Conservation (phyloP, 1,139 yeast genomes). For the Hyphopichia wangnamkhiaoensis region DNA sequence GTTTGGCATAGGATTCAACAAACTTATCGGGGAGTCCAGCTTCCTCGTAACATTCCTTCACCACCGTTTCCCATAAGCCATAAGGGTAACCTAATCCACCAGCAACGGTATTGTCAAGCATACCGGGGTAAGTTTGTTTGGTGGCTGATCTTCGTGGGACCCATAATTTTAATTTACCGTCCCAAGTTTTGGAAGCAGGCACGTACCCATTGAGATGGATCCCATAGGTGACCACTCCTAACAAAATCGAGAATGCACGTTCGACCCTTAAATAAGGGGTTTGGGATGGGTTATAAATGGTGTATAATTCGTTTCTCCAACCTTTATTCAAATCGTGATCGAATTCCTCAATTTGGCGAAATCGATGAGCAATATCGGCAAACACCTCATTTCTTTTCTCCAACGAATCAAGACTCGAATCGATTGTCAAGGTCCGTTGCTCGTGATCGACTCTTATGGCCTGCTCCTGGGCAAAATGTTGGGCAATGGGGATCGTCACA, state of each 20-base stretch:
- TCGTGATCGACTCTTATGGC: slow-evolving; percentile 37
- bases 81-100: slow-evolving; percentile 90
- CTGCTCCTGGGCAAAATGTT: slow-evolving; percentile 25
- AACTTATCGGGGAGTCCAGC: slow-evolving; percentile 69
- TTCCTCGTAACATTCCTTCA: slow-evolving; percentile 88
- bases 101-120: slow-evolving; percentile 91
- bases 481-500: slow-evolving; percentile 48
- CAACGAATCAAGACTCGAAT: slow-evolving; percentile 36
- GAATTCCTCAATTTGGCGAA: slow-evolving; percentile 42
- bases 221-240: slow-evolving; percentile 91
- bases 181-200: slow-evolving; percentile 33
- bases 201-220: slow-evolving; percentile 83
- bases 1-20: slow-evolving; percentile 43
- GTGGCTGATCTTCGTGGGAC: slow-evolving; percentile 75
- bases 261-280: slow-evolving; percentile 70
- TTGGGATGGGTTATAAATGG: slow-evolving; percentile 59
- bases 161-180: slow-evolving; percentile 67
- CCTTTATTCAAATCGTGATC: slow-evolving; percentile 53
- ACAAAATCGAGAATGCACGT: slow-evolving; percentile 73
- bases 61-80: slow-evolving; percentile 71
- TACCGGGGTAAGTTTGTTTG: slow-evolving; percentile 87
- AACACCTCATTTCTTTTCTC: slow-evolving; percentile 51
- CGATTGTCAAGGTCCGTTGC: slow-evolving; percentile 36
- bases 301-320: slow-evolving; percentile 87
- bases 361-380: slow-evolving; percentile 40